Evolutionary conservation across 140 eudicot species (phyloP).

Genomic region (Oenanthe javanica): DNA sequence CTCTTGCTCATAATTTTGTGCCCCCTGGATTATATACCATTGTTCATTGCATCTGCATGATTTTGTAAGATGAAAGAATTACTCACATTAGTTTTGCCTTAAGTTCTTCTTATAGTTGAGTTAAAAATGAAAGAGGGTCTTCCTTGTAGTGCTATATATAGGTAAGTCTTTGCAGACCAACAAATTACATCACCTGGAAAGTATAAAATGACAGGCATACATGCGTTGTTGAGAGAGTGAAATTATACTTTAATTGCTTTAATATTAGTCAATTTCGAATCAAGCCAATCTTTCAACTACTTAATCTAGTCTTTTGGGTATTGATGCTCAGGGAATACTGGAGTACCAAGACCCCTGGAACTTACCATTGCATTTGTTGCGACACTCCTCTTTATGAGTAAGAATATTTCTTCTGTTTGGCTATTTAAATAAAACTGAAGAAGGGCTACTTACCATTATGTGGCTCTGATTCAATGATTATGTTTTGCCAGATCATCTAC

Average conservation of each 20-base stretch:
- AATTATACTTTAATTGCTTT: background rate
- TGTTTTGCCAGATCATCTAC: slow-evolving; percentile 58
- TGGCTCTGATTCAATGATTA: slow-evolving; percentile 1
- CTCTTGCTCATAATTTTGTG: background rate
- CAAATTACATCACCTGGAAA: background rate
- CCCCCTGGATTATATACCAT: background rate
- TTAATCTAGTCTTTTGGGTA: background rate
- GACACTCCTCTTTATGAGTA: slow-evolving; percentile 92
- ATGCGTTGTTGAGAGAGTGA: background rate
- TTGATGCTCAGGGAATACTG: slow-evolving; percentile 67
- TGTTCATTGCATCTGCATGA: background rate
- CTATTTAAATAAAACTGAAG: slow-evolving; percentile 1
- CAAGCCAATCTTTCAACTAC: background rate
- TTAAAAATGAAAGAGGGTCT: background rate
- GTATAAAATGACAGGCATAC: background rate
- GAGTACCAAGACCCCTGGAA: slow-evolving; percentile 84
- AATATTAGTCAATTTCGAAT: background rate
- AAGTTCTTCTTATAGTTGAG: background rate
- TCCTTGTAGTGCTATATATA: background rate
- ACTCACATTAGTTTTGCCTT: background rate
- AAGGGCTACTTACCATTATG: background rate
- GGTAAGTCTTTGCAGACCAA: background rate
- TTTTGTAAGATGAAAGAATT: too few relatives aligned
- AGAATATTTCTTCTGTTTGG: slow-evolving; percentile 17
- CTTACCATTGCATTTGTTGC: slow-evolving; percentile 89